Conservation (phyloP, 257 asterid genomes). For the Haberlea rhodopensis region DNA sequence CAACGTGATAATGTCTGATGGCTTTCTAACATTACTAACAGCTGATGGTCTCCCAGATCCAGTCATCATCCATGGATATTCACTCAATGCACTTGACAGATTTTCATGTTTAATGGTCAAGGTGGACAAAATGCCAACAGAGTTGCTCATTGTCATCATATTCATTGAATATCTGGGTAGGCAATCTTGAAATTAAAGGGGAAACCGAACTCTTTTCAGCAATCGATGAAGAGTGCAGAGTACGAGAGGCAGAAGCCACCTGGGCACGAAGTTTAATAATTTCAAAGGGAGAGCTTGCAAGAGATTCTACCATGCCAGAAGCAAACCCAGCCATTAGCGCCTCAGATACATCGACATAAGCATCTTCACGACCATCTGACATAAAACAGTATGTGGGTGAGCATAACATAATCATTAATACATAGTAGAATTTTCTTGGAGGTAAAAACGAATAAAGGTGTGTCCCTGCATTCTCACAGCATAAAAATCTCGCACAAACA, state of each 20-base stretch:
- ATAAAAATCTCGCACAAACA: background rate
- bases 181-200: constrained; percentile 55
- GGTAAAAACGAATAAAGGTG: background rate
- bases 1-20: constrained; percentile 54
- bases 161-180: constrained; percentile 69
- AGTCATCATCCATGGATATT: constrained; percentile 96
- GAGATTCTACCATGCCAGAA: constrained; percentile 60
- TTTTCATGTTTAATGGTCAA: constrained; percentile 55
- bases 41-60: constrained; percentile 94
- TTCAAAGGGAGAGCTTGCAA: constrained; percentile 62
- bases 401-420: constrained; percentile 1
- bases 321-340: constrained; percentile 87
- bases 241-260: constrained; percentile 82
- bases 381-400: constrained; percentile 24
- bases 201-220: constrained; percentile 46
- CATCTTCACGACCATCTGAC: constrained; percentile 70
- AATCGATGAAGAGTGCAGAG: constrained; percentile 31
- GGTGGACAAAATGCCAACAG: constrained; percentile 65
- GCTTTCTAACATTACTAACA: constrained; percentile 58
- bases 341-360: constrained; percentile 47
- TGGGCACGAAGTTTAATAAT: constrained; percentile 80
- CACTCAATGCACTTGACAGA: constrained; percentile 58
- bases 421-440: background rate
- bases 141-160: constrained; percentile 51
- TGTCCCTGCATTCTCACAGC: background rate